Base-by-base conservation (phyloP, 2,329 filamentous ascomycete genomes). In the Alternaria hordeiaustralica region DNA sequence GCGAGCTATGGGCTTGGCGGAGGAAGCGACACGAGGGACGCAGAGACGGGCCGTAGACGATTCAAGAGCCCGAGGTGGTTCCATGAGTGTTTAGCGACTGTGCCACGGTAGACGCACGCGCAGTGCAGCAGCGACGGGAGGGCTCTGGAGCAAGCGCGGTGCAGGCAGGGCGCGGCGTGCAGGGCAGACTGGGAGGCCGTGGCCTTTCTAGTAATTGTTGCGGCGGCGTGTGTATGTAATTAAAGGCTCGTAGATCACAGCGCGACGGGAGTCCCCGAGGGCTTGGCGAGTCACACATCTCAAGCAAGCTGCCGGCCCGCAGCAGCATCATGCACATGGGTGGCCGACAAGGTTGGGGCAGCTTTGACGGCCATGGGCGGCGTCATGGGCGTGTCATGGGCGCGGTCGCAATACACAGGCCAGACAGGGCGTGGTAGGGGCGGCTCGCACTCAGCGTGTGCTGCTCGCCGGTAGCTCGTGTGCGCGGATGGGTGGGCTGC, bases 221-320 rank as follows among this genome's bases (percentile, higher is more conserved):
- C 61, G 49, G 61, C 49, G 46, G 53, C 57, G 49, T 57, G 59
- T 61, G 57, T 62, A 46, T 56, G 66, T 58, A 61, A 70, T 68
- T 65, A 68, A 70, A 70, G 65, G 65, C 63, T 66, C 61, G 68
- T 58, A 65, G 68, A 70, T 70, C 66, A 67, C 68, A 70, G n/a
- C 67, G 66, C 68, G 68, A 66, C 66, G 66, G 68, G 59, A 67
- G 64, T 64, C 63, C 66, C 68, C 68, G 66, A 65, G 61, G 25
- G 58, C 65, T 67, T 67, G 65, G 65, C 65, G 50, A 61, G 62
- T 67, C 63, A 65, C 60, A 67, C 62, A 59, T 70, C 66, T 64
- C 67, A 65, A 70, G 68, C 64, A 65, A 65, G 65, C 60, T 65
- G 63, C 57, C 64, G 60, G 56, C 20, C 60, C 60, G 56, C 60